These are phyloP conservation scores for Pleodorina starrii DNA, from an alignment of 139 green algal species.

Conservation along the genomic window DNA sequence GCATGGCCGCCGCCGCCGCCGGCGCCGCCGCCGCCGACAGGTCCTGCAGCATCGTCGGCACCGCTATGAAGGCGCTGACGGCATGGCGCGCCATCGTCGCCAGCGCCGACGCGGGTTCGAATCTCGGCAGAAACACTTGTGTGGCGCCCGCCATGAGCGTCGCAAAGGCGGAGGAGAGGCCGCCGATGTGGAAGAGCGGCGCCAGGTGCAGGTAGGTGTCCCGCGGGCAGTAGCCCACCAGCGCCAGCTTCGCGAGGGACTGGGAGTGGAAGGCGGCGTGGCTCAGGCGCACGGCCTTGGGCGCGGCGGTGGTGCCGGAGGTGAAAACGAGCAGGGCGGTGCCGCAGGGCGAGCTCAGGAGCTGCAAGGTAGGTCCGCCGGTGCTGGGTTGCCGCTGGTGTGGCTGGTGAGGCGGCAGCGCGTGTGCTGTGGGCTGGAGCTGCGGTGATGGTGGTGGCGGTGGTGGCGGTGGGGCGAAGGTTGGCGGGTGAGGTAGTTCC, in stretches of 20 bases:
- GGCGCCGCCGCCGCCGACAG: conserved; percentile 56
- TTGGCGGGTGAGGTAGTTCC: too few species aligned
- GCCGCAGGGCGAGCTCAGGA: conserved; percentile 38
- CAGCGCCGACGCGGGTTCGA: conserved; percentile 20
- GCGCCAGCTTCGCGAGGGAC: conserved; percentile 81
- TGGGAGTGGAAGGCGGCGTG: conserved; percentile 80
- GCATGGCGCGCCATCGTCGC: conserved; percentile 51
- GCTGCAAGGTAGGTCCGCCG: conserved; percentile 57
- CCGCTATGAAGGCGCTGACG: conserved; percentile 88
- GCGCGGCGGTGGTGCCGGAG: conserved; percentile 77
- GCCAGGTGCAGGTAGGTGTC: conserved; percentile 92
- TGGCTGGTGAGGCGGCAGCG: background rate
- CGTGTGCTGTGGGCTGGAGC: too few species aligned
- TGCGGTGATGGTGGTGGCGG: too few species aligned
- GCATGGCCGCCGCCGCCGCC: background rate
- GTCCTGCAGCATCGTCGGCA: conserved; percentile 90
- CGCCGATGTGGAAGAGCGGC: conserved; percentile 92
- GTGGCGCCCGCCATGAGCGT: conserved; percentile 76
- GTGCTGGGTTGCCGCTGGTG: background rate
- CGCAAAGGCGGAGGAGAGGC: conserved; percentile 86
- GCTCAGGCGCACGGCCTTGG: conserved; percentile 78
- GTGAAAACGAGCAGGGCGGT: conserved; percentile 71
- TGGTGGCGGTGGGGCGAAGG: too few species aligned
- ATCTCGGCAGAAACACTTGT: conserved; percentile 76
- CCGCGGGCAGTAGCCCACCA: conserved; percentile 70